Conservation (phyloP, 1,139 yeast species). For the Lodderomyces pseudojiufengensis region DNA sequence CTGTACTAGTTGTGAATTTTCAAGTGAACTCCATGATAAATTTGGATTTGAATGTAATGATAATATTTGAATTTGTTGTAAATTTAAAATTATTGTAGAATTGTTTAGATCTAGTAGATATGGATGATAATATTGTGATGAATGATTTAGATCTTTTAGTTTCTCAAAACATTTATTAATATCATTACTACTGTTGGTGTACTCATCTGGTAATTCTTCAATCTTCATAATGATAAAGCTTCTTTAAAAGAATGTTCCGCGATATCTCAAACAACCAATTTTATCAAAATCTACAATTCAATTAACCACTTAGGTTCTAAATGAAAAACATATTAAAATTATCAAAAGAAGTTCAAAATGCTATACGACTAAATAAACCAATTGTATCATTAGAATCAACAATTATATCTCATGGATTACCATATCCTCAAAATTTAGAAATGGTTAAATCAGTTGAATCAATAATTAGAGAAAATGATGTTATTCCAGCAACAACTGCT, state of each 20-base stretch:
- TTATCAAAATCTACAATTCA: background rate
- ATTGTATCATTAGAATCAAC: slow-evolving; percentile 83
- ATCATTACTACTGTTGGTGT: background rate
- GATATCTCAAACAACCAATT: too few species aligned
- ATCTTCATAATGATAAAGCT: slow-evolving; percentile 5
- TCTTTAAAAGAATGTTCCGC: too few species aligned
- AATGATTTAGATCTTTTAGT: background rate
- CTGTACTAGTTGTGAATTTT: slow-evolving; percentile 16
- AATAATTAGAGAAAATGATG: slow-evolving; percentile 59
- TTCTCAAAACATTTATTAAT: background rate
- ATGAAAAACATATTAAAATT: slow-evolving; percentile 15
- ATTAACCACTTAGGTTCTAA: background rate
- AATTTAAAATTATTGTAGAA: too few species aligned
- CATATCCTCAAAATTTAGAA: slow-evolving; percentile 68
- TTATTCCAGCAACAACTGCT: slow-evolving; percentile 84
- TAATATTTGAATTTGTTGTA: slow-evolving; percentile 1
- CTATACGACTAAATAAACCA: slow-evolving; percentile 52
- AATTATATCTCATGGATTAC: slow-evolving; percentile 86
- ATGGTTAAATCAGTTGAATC: slow-evolving; percentile 72
- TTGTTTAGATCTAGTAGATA: background rate
- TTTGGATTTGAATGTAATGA: slow-evolving; percentile 24
- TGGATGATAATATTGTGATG: background rate
- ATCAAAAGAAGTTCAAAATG: slow-evolving; percentile 60
- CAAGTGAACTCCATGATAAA: slow-evolving; percentile 27
- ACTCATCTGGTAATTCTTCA: slow-evolving; percentile 3